Evolutionary conservation across 768 basidiomycete genomes (phyloP).

Genomic region (Phylloporus sp.): DNA sequence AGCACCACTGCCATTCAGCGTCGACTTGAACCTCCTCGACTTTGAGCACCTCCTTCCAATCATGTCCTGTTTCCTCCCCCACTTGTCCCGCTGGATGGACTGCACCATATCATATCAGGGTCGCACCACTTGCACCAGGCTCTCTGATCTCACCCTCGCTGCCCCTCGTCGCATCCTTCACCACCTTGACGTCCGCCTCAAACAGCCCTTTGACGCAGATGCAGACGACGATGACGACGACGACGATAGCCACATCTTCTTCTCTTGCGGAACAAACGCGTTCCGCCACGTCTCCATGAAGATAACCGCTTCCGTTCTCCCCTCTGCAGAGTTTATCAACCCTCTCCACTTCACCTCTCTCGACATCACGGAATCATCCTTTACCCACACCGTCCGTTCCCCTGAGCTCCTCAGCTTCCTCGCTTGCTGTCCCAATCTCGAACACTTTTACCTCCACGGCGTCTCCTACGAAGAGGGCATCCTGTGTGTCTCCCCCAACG

Average conservation of each 20-base stretch:
- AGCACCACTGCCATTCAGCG: slow-evolving; percentile 47
- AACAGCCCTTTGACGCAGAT: slow-evolving; percentile 20
- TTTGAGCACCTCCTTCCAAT: slow-evolving; percentile 55
- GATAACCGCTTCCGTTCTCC: slow-evolving; percentile 46
- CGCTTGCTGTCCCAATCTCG: slow-evolving; percentile 53
- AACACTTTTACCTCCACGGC: slow-evolving; percentile 54
- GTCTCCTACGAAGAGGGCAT: slow-evolving; percentile 43
- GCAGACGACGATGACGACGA: slow-evolving; percentile 18
- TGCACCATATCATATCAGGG: slow-evolving; percentile 41
- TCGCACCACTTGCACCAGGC: slow-evolving; percentile 25
- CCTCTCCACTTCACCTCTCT: slow-evolving; percentile 55
- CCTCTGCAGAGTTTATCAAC: slow-evolving; percentile 37
- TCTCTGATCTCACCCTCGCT: slow-evolving; percentile 20
- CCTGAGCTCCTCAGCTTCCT: slow-evolving; percentile 56
- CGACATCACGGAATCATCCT: slow-evolving; percentile 47
- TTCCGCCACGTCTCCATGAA: slow-evolving; percentile 44
- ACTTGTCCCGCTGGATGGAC: slow-evolving; percentile 53
- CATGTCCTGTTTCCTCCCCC: slow-evolving; percentile 55
- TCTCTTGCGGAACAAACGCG: slow-evolving; percentile 32
- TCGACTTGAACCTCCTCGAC: slow-evolving; percentile 45
- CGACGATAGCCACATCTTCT: slow-evolving; percentile 24
- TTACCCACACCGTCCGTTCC: slow-evolving; percentile 39
- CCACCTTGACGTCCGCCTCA: slow-evolving; percentile 26
- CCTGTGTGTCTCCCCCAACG: slow-evolving; percentile 26
- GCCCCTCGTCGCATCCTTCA: slow-evolving; percentile 22